These are phyloP conservation scores for Xylariaceae sp. DNA, from an alignment of 2,329 filamentous ascomycete genomes.

Conservation along the genomic window DNA sequence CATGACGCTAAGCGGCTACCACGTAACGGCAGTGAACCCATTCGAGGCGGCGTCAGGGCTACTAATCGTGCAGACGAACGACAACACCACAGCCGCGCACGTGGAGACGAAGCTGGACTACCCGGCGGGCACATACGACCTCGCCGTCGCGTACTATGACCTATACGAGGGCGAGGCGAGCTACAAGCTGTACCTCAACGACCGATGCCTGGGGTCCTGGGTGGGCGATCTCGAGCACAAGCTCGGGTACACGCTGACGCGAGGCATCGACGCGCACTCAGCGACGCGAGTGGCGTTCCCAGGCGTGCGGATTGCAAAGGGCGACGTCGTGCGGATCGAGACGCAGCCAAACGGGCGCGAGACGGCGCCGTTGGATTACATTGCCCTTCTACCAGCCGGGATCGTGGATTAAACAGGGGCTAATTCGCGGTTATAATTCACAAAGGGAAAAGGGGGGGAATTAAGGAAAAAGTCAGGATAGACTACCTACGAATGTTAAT, in stretches of 20 bases:
- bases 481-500: too few species aligned
- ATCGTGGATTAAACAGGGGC: slow-evolving; percentile 45
- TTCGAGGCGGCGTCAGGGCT: slow-evolving; percentile 56
- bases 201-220: slow-evolving; percentile 53
- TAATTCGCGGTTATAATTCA: too few species aligned
- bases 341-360: slow-evolving; percentile 58
- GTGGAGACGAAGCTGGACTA: slow-evolving; percentile 46
- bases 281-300: slow-evolving; percentile 56
- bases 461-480: too few species aligned
- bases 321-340: slow-evolving; percentile 37
- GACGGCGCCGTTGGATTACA: slow-evolving; percentile 63
- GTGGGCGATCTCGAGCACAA: slow-evolving; percentile 54
- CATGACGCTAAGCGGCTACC: slow-evolving; percentile 59
- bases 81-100: slow-evolving; percentile 48
- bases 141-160: slow-evolving; percentile 66
- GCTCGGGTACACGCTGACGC: slow-evolving; percentile 55
- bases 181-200: slow-evolving; percentile 53
- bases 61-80: slow-evolving; percentile 51
- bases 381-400: slow-evolving; percentile 56
- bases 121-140: slow-evolving; percentile 53
- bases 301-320: slow-evolving; percentile 24
- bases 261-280: slow-evolving; percentile 61
- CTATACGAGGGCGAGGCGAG: slow-evolving; percentile 53
- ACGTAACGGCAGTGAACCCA: slow-evolving; percentile 49
- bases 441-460: not conserved